Evolutionary conservation across 371 early-diverging fungal species (phyloP).

Genomic region (Mortierella sp.): DNA sequence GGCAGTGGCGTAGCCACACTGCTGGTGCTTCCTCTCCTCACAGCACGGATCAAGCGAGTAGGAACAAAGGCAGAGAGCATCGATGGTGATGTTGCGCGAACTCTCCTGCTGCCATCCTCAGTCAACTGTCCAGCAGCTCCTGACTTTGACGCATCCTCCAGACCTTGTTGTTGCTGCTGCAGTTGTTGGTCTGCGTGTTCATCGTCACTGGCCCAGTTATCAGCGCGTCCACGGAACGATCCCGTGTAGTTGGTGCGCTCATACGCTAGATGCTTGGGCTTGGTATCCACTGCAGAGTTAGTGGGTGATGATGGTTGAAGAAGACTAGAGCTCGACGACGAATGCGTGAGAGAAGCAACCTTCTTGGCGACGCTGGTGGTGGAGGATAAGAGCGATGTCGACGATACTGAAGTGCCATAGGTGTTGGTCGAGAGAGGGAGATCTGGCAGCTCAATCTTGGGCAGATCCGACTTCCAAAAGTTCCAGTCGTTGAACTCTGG

Average conservation of each 20-base stretch:
- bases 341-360: slow-evolving; percentile 39
- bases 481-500: slow-evolving; percentile 91
- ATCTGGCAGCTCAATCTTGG: slow-evolving; percentile 68
- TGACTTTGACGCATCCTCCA: background rate
- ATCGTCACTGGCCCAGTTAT: slow-evolving; percentile 42
- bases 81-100: slow-evolving; percentile 38
- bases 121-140: slow-evolving; percentile 18
- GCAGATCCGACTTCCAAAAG: slow-evolving; percentile 83
- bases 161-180: slow-evolving; percentile 6
- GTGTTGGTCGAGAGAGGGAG: slow-evolving; percentile 53
- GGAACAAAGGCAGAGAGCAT: slow-evolving; percentile 56
- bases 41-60: slow-evolving; percentile 48
- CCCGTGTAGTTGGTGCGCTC: slow-evolving; percentile 25
- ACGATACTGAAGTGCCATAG: slow-evolving; percentile 36
- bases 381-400: slow-evolving; percentile 54
- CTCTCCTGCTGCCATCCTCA: slow-evolving; percentile 29
- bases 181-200: slow-evolving; percentile 30
- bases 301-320: slow-evolving; percentile 44
- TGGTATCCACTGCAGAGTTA: slow-evolving; percentile 30
- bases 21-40: slow-evolving; percentile 41
- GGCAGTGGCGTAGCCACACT: slow-evolving; percentile 9
- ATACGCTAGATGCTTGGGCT: slow-evolving; percentile 23
- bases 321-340: slow-evolving; percentile 33
- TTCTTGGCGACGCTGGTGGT: slow-evolving; percentile 48
- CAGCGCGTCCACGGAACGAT: slow-evolving; percentile 23